Evolutionary conservation across 2,329 filamentous ascomycete species (phyloP).

Genomic region (Penicillium rolfsii): DNA sequence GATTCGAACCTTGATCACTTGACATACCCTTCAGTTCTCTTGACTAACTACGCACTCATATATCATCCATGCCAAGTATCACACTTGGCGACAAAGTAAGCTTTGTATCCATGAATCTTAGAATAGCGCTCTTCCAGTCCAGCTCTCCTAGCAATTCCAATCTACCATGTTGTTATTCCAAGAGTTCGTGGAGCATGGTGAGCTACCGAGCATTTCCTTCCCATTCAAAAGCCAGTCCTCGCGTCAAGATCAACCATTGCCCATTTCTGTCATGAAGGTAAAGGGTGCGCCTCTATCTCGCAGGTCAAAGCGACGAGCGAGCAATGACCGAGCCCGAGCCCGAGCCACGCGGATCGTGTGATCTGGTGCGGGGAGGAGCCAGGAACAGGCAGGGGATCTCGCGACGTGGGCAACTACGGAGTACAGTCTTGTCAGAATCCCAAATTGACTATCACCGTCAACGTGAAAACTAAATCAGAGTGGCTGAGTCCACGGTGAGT

Average conservation of each 20-base stretch:
- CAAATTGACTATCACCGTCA: not conserved
- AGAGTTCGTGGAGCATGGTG: not conserved
- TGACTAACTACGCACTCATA: too few relatives aligned
- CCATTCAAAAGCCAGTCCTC: not conserved
- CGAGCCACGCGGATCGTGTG: not conserved
- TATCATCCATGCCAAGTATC: not conserved
- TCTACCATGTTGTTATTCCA: too few relatives aligned
- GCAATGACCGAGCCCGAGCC: not conserved
- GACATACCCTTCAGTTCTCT: not conserved
- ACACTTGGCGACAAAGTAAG: not conserved
- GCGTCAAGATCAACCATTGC: not conserved
- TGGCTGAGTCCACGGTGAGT: not conserved
- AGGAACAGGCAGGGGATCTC: constrained; percentile 2
- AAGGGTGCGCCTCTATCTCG: not conserved
- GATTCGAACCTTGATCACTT: not conserved
- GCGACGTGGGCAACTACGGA: not conserved
- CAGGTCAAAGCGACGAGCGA: not conserved
- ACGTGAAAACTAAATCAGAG: not conserved
- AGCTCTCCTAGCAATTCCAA: not conserved
- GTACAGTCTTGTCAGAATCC: not conserved
- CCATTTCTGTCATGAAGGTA: not conserved
- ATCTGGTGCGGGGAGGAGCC: not conserved
- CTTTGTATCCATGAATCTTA: not conserved
- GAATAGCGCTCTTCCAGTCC: not conserved
- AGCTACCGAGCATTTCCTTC: not conserved